phyloP scores from a whole-genome alignment of 495 filamentous ascomycete genomes.

The Neurospora tetrasperma region DNA sequence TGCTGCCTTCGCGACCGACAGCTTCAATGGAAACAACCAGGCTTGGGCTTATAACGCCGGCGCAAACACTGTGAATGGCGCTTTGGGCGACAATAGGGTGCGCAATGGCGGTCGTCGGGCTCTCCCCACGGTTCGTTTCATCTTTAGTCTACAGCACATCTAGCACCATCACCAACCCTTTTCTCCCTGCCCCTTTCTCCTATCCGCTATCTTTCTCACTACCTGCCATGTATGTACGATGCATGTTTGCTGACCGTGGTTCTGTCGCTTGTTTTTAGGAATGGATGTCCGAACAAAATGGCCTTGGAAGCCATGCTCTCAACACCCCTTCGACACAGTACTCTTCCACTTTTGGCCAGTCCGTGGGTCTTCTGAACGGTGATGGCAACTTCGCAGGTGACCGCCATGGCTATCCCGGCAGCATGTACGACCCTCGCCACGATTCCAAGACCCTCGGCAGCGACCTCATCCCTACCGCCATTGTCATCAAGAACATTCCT shows the following conservation, averaged over 20 bases:
- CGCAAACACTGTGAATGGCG: slow-evolving; percentile 37
- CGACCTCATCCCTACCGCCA: slow-evolving; percentile 93
- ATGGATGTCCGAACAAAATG: slow-evolving; percentile 37
- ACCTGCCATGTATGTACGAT: slow-evolving; percentile 2
- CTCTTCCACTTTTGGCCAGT: slow-evolving; percentile 15
- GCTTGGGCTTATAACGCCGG: slow-evolving; percentile 41
- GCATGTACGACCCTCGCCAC: slow-evolving; percentile 25
- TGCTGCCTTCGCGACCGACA: slow-evolving; percentile 23
- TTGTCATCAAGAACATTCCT: slow-evolving; percentile 99
- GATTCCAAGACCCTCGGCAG: slow-evolving; percentile 26
- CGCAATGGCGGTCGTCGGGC: slow-evolving; percentile 34
- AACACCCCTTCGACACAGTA: slow-evolving; percentile 27
- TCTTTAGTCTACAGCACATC: background rate
- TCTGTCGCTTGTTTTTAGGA: slow-evolving; percentile 23
- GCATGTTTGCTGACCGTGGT: background rate
- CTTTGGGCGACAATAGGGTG: slow-evolving; percentile 37
- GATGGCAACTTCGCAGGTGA: slow-evolving; percentile 17
- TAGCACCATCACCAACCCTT: background rate
- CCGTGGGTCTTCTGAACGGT: slow-evolving; percentile 23
- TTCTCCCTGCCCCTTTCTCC: background rate
- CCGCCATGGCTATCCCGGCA: slow-evolving; percentile 19
- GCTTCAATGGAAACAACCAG: slow-evolving; percentile 36
- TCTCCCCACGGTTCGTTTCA: slow-evolving; percentile 37
- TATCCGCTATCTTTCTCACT: background rate
- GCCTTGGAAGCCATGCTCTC: slow-evolving; percentile 30